phyloP scores from a whole-genome alignment of 768 basidiomycete genomes.

The Trametopsis cervina region DNA sequence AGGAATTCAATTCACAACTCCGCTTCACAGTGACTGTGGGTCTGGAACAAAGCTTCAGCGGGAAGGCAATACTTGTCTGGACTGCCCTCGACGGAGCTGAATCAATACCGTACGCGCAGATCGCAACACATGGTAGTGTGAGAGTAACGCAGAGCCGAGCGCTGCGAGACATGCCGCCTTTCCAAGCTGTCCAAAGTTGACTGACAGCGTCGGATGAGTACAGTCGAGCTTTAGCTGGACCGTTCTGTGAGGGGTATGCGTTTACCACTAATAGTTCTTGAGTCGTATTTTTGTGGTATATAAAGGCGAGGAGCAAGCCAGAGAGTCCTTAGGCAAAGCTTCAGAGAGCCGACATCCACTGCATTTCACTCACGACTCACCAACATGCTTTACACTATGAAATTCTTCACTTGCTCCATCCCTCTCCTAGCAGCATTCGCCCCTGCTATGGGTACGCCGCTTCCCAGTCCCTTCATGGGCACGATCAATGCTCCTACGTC shows the following conservation, averaged over 20 bases:
- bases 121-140: background rate
- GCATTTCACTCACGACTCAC: background rate
- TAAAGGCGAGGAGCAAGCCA: too few species aligned
- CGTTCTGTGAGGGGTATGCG: too few species aligned
- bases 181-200: background rate
- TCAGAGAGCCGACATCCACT: background rate
- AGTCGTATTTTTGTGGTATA: too few species aligned
- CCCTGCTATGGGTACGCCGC: background rate
- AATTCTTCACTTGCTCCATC: background rate
- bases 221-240: background rate
- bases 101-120: background rate
- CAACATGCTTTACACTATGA: background rate
- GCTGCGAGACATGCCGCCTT: background rate
- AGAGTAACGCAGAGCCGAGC: background rate
- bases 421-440: slow-evolving; percentile 6
- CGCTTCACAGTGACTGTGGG: too few species aligned
- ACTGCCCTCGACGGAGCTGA: too few species aligned
- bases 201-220: background rate
- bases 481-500: slow-evolving; percentile 6
- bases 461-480: slow-evolving; percentile 14
- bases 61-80: too few species aligned
- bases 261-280: too few species aligned
- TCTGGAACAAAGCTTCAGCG: too few species aligned
- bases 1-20: too few species aligned
- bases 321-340: too few species aligned